A percentile compares a stretch with the other conserved stretches of the same genome.
Conservation (phyloP, 2,329 filamentous ascomycete species). For the Clonostachys rosea region DNA sequence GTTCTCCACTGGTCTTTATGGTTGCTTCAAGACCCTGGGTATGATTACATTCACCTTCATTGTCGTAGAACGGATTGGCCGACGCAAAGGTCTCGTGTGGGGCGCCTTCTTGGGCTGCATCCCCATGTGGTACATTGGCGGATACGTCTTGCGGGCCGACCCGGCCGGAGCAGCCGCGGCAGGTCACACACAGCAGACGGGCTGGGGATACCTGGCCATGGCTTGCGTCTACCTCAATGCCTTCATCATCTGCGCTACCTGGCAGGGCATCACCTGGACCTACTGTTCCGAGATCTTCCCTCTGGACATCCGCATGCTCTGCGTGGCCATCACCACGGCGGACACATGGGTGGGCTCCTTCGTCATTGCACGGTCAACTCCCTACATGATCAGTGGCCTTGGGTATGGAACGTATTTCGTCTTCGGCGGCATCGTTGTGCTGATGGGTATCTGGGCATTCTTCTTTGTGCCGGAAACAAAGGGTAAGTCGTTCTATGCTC, state of each 20-base stretch:
- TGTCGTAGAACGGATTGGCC: conserved; percentile 41
- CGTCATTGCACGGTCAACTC: conserved; percentile 29
- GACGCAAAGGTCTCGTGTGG: conserved; percentile 39
- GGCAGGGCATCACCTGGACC: conserved; percentile 37
- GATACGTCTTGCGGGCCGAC: conserved; percentile 23
- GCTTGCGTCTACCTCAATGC: conserved; percentile 37
- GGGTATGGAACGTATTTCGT: conserved; percentile 49
- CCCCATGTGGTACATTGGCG: conserved; percentile 31
- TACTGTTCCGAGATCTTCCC: conserved; percentile 43
- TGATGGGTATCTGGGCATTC: conserved; percentile 38
- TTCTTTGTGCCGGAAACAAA: conserved; percentile 49
- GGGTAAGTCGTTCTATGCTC: conserved; percentile 13
- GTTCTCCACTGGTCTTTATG: conserved; percentile 20
- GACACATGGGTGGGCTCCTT: conserved; percentile 32
- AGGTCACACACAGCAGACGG: conserved; percentile 34
- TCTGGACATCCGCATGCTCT: conserved; percentile 25
- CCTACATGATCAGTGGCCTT: conserved; percentile 32
- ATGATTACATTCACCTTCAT: conserved; percentile 32
- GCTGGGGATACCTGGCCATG: conserved; percentile 37
- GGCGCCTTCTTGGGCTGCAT: conserved; percentile 25
- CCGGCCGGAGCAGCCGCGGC: conserved; percentile 31
- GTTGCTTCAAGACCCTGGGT: conserved; percentile 20
- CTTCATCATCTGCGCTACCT: conserved; percentile 29
- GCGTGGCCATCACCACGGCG: conserved; percentile 24
- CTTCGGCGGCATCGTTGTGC: conserved; percentile 38